A percentile compares a stretch with the other conserved stretches of the same genome.
Evolutionary conservation across 2,329 filamentous ascomycete species (phyloP).

Genomic region (Venturia pyrina): DNA sequence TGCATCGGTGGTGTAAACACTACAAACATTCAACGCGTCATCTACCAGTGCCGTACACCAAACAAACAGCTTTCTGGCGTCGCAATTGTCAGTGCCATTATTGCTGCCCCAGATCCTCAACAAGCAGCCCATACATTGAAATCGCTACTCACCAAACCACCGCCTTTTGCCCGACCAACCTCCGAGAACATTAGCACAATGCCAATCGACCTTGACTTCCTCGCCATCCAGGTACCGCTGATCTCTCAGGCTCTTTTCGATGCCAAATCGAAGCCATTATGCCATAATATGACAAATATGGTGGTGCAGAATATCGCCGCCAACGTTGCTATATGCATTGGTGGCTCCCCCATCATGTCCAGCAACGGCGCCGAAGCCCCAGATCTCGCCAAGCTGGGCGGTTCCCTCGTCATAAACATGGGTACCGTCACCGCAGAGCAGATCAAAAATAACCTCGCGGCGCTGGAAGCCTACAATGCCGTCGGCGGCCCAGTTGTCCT

Average conservation of each 20-base stretch:
- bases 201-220: constrained; percentile 15
- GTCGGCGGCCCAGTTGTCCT: constrained; percentile 67
- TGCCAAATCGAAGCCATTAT: constrained; percentile 53
- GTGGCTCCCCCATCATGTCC: constrained; percentile 89
- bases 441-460: constrained; percentile 60
- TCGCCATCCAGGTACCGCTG: constrained; percentile 16
- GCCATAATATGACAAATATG: constrained; percentile 95
- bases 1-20: constrained; percentile 84
- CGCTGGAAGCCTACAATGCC: constrained; percentile 71
- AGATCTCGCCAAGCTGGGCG: constrained; percentile 68
- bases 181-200: constrained; percentile 15
- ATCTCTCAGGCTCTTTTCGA: constrained; percentile 54
- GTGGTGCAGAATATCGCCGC: constrained; percentile 94
- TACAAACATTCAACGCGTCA: constrained; percentile 61
- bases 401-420: constrained; percentile 86
- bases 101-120: constrained; percentile 60
- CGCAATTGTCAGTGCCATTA: constrained; percentile 81
- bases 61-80: constrained; percentile 58
- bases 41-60: constrained; percentile 52
- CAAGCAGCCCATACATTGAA: constrained; percentile 51
- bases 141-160: constrained; percentile 38
- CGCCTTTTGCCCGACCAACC: constrained; percentile 13
- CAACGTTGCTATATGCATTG: constrained; percentile 70
- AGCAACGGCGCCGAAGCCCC: constrained; percentile 72
- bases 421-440: constrained; percentile 75